Base-by-base conservation (phyloP, 2,329 filamentous ascomycete genomes). In the Peltaster fructicola region DNA sequence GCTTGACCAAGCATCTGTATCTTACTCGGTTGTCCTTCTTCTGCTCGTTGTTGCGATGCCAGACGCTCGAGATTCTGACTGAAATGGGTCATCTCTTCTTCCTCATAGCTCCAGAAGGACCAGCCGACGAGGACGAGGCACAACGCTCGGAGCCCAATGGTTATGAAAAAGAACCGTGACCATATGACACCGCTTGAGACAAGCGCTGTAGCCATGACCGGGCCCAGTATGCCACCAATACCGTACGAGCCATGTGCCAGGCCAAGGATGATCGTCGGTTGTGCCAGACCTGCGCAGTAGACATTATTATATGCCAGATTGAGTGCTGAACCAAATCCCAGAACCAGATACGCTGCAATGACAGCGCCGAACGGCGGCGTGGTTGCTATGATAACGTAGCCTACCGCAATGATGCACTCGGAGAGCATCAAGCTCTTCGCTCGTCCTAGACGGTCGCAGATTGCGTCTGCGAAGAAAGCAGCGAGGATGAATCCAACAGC, bases 401-500 rank as follows among this genome's bases (percentile, higher is more conserved):
- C 75, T 10, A 59, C 40, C 1, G 61, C 52, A 43, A 79, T 58
- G 30, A 73, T 43, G 2, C 53, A 14, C 41, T 73, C 63, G 14
- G 66, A 56, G 8, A 75, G 29, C 17, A 70, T 65, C 14, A 81
- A 56, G 1, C 68, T 62, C 36, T 61, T 68, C 4, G 69, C 68
- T 23, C 74, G 64, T 6, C 80, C 78, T 2, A 82, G 50, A 11
- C 62, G 63, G 5, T 54, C 51, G 26, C 72, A 61, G 4, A 82
- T 53, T 1, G 53, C 48, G 39, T 82, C 73, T n/a, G 74, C 63
- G 32, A 74, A 59, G 17, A 73, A 65, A 1, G 79, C 79, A 1
- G 75, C 73, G 8, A 63, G 48, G 41, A 90, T 71, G 52, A 81
- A 90, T 9, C 80, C 80, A 4, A 73, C 35, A 1, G 80, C 78